Percentiles rank a stretch among this genome's conserved stretches.
Evolutionary conservation across 805 yeast species (phyloP).

Genomic region (Candida vartiovaarae): DNA sequence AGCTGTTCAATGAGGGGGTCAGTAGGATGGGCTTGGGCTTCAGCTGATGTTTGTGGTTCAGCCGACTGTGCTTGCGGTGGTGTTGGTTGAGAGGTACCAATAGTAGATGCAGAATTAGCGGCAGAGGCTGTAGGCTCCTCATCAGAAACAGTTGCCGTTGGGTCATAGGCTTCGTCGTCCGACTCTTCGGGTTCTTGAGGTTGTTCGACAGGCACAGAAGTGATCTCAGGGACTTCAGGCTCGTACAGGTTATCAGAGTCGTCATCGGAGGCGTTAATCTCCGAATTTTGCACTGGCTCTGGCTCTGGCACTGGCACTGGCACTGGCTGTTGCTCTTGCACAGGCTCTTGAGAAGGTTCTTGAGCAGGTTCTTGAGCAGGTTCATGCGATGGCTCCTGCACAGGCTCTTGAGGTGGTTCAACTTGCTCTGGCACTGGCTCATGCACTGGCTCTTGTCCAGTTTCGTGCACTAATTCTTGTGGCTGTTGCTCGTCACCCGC

Average conservation of each 20-base stretch:
- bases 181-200: neutral
- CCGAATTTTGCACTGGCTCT: no score
- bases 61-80: neutral
- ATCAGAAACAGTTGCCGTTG: conserved; percentile 6
- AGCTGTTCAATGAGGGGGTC: conserved; percentile 3
- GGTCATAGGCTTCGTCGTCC: conserved; percentile 15
- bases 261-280: no score
- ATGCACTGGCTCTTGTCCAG: neutral
- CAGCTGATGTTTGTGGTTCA: neutral
- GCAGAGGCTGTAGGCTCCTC: conserved; percentile 12
- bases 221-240: neutral
- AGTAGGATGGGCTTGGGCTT: conserved; percentile 1
- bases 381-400: no score
- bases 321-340: no score
- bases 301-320: no score
- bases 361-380: no score
- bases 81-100: conserved; percentile 1
- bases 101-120: conserved; percentile 1
- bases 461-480: neutral
- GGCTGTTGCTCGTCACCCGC: neutral
- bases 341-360: no score
- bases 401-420: no score
- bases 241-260: conserved; percentile 7
- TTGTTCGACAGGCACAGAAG: conserved; percentile 2
- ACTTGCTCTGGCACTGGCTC: no score